These are phyloP conservation scores for Leishmania lainsoni DNA, from an alignment of 208 protist genomes.

Conservation along the genomic window DNA sequence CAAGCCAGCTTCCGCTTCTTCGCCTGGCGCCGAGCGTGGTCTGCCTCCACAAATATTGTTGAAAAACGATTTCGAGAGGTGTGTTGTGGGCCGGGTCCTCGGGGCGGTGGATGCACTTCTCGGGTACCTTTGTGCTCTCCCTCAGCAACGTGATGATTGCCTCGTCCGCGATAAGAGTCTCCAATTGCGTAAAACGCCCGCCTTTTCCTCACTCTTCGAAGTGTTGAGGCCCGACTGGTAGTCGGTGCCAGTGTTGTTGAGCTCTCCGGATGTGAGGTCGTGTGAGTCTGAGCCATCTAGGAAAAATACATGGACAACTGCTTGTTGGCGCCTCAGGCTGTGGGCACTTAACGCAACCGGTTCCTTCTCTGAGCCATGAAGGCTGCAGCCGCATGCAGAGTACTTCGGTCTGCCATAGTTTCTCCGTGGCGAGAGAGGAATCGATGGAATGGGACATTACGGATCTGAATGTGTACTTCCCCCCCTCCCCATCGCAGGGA, in stretches of 20 bases:
- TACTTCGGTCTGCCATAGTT: neutral
- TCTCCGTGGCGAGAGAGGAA: neutral
- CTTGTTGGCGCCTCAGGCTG: neutral
- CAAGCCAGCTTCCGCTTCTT: no score
- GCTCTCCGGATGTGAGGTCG: neutral
- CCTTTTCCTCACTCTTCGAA: neutral
- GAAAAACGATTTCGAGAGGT: no score
- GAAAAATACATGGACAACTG: neutral
- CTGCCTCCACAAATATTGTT: no score
- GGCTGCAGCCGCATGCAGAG: neutral
- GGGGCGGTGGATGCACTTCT: neutral
- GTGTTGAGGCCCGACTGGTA: neutral
- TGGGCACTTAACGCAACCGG: neutral
- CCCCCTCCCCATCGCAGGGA: no score
- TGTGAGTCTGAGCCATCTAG: neutral
- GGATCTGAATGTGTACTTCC: neutral
- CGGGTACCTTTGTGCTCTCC: neutral
- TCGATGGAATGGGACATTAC: neutral
- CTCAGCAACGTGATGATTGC: neutral
- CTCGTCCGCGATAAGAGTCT: no score
- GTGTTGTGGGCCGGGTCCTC: neutral
- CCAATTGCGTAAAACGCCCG: neutral
- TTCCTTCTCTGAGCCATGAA: neutral
- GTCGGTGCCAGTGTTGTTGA: neutral
- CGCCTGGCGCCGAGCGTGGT: no score